These are phyloP conservation scores for Aristolochia californica DNA, from an alignment of 164 flowering plant species.

Conservation along the genomic window DNA sequence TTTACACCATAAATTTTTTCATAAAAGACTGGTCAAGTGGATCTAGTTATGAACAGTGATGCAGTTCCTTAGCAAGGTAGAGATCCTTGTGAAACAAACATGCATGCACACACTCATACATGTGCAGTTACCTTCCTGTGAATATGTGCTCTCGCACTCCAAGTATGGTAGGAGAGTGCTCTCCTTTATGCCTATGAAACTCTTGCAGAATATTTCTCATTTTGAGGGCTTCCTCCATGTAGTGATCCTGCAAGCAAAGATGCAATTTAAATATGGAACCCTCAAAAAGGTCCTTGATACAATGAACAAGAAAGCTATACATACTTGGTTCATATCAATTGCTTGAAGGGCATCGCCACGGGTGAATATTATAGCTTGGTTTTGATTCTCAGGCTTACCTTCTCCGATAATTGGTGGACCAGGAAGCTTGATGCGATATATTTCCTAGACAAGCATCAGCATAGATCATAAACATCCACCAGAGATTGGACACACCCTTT, in stretches of 20 bases:
- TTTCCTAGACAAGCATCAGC: slow-evolving; percentile 34
- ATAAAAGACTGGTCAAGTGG: too few relatives aligned
- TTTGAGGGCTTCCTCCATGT: slow-evolving; percentile 85
- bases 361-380: slow-evolving; percentile 85
- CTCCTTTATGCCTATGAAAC: slow-evolving; percentile 39
- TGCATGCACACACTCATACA: too few relatives aligned
- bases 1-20: neutral
- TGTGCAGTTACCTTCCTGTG: slow-evolving; percentile 67
- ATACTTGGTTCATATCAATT: slow-evolving; percentile 94
- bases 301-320: slow-evolving; percentile 3
- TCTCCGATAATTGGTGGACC: slow-evolving; percentile 89
- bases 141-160: slow-evolving; percentile 89
- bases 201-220: slow-evolving; percentile 87
- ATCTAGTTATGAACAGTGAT: neutral
- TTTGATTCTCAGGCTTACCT: slow-evolving; percentile 97
- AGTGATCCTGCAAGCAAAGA: slow-evolving; percentile 51
- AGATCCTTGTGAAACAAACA: neutral
- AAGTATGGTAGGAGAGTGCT: slow-evolving; percentile 55
- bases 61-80: neutral
- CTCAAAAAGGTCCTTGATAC: neutral
- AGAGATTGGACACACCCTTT: neutral
- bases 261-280: slow-evolving; percentile 1
- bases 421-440: slow-evolving; percentile 90
- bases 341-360: slow-evolving; percentile 95
- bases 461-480: too few relatives aligned